Base-by-base conservation (phyloP, 192 early-diverging fungal genomes). In the Coemansia sp. region DNA sequence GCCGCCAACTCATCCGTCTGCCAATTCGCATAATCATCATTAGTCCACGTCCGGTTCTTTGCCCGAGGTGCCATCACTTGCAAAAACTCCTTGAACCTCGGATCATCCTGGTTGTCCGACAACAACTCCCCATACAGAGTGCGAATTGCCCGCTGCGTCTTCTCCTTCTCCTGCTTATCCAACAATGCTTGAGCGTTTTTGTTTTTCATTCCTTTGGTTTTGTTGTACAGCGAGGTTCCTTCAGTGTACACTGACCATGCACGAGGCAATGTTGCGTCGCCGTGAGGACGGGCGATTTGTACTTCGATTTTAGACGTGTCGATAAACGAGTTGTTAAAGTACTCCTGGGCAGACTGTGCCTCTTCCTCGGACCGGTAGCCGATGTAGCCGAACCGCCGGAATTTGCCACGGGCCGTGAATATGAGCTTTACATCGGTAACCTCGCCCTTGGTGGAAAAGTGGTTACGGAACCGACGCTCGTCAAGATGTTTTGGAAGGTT, bases 371-470 rank as follows among this genome's bases (percentile, higher is more conserved):
- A 89, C 56, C 86, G 86, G 78, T 87, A 99, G 27, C 97, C 97
- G 65, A 97, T 89, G 68, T 91, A 99, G 19, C 91, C 93, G 65
- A 99, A 96, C 61, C 86, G 85, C 58, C 97, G 88, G 55, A 92
- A 96, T 49, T 66, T 60, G 22, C 79, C 79, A 5, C 53, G 15
- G 2, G 43, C 49, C 10, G 91, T 93, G 59, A 89, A 85, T 56
- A 92, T 89, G 5, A 99, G 84, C 79, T 94, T 95, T 29, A 87
- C 88, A 67, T 99, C 97, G 0, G 97, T 99, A 5, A 99, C 84
- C 71, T 91, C 88, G 47, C 92, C 94, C 57, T 89, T 88, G 22
- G 83, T 55, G 32, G 84, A 84, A 82, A 99, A 97, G 76, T 94
- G 93, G 54, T 89, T 89, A 35, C 88, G 85, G 65, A 99, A 87